Conservation (phyloP, 768 basidiomycete genomes). For the Mrakia blollopis region DNA sequence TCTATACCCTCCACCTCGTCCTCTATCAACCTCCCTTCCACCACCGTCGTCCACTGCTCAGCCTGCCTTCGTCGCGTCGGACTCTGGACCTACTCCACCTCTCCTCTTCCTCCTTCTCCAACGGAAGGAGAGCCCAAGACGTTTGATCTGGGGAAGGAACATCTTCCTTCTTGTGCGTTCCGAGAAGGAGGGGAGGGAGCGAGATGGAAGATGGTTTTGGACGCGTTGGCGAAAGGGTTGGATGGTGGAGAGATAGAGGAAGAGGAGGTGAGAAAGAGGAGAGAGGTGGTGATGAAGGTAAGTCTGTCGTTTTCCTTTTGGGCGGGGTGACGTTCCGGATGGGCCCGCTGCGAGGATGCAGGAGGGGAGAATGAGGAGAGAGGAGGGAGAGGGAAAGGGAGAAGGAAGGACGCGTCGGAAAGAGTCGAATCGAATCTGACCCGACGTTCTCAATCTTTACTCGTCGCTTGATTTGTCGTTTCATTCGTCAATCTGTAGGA, state of each 20-base stretch:
- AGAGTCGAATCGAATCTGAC: background rate
- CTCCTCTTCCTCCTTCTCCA: background rate
- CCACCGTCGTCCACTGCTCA: constrained; percentile 17
- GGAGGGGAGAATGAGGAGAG: background rate
- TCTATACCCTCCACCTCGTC: too few relatives aligned
- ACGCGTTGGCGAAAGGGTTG: background rate
- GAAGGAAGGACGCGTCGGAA: too few relatives aligned
- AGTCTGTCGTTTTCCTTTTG: background rate
- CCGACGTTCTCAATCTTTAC: background rate
- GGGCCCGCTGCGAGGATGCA: too few relatives aligned
- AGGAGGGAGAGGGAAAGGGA: too few relatives aligned
- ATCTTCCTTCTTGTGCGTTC: background rate
- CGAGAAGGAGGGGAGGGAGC: background rate
- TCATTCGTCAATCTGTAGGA: background rate
- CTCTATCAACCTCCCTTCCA: background rate
- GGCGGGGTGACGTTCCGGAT: too few relatives aligned
- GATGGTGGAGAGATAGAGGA: background rate
- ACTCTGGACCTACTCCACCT: constrained; percentile 10
- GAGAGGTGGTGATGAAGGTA: background rate
- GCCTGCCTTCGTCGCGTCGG: constrained; percentile 13
- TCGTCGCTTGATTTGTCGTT: background rate
- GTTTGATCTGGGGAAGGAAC: background rate
- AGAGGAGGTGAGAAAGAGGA: background rate
- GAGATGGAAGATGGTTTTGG: constrained; percentile 1
- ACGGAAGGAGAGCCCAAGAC: background rate